phyloP scores from a whole-genome alignment of 768 basidiomycete genomes.

The Panaeolus cyanescens region DNA sequence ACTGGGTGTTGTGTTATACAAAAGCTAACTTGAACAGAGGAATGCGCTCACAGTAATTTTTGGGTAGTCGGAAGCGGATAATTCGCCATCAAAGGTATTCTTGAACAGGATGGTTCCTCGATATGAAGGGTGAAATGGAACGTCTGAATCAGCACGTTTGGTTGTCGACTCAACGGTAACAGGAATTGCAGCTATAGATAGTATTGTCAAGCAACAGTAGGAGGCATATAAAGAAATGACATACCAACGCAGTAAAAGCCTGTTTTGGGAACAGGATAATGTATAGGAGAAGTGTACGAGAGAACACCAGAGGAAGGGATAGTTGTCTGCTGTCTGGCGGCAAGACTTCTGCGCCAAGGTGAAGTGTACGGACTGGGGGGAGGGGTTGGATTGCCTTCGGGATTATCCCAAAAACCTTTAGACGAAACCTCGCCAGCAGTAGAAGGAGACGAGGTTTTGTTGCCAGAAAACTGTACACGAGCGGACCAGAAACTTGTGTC shows the following conservation, averaged over 20 bases:
- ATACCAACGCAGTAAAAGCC: slow-evolving; percentile 96
- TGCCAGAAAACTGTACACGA: slow-evolving; percentile 61
- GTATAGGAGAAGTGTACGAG: slow-evolving; percentile 70
- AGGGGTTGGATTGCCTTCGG: slow-evolving; percentile 58
- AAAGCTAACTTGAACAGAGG: neutral
- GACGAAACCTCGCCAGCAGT: slow-evolving; percentile 20
- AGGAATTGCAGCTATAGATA: slow-evolving; percentile 73
- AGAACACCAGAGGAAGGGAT: slow-evolving; percentile 53
- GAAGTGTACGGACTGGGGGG: slow-evolving; percentile 48
- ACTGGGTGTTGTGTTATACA: slow-evolving; percentile 45
- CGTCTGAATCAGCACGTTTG: slow-evolving; percentile 46
- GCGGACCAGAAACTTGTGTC: slow-evolving; percentile 90
- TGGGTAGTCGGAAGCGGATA: slow-evolving; percentile 94
- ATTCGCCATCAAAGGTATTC: slow-evolving; percentile 85
- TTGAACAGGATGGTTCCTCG: slow-evolving; percentile 80
- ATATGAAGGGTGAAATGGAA: slow-evolving; percentile 76
- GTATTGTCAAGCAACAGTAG: neutral
- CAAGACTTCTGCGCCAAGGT: slow-evolving; percentile 43
- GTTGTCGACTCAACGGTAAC: slow-evolving; percentile 68
- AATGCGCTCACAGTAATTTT: slow-evolving; percentile 81
- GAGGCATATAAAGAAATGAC: slow-evolving; percentile 26
- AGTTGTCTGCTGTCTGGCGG: slow-evolving; percentile 31
- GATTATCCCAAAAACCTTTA: slow-evolving; percentile 58
- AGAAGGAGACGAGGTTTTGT: slow-evolving; percentile 26
- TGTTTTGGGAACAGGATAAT: slow-evolving; percentile 81